A percentile compares a stretch with the other conserved stretches of the same genome.
These are phyloP conservation scores for Rutstroemia sp. DNA, from an alignment of 2,329 filamentous ascomycete genomes.

Conservation along the genomic window DNA sequence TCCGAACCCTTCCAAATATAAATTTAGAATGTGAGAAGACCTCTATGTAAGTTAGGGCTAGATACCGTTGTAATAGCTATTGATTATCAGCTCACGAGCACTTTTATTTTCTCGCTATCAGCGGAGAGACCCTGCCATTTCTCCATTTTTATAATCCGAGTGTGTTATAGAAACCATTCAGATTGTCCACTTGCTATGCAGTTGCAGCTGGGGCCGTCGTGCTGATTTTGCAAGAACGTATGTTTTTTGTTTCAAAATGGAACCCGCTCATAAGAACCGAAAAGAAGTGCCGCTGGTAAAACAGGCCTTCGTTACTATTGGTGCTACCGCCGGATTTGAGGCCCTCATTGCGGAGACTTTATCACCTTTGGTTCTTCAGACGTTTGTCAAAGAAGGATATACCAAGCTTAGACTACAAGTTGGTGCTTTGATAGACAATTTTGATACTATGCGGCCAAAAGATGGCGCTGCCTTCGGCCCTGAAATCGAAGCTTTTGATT, in stretches of 20 bases:
- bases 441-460: constrained; percentile 29
- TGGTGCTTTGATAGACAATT: constrained; percentile 58
- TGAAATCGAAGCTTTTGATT: constrained; percentile 55
- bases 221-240: too few relatives aligned
- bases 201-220: too few relatives aligned
- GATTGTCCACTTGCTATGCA: too few relatives aligned
- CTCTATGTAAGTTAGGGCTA: too few relatives aligned
- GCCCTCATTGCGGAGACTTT: constrained; percentile 62
- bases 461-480: constrained; percentile 31
- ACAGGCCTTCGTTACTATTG: constrained; percentile 78
- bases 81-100: too few relatives aligned
- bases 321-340: constrained; percentile 81
- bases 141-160: too few relatives aligned
- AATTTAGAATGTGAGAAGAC: too few relatives aligned
- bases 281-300: not conserved
- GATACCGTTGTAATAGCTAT: too few relatives aligned
- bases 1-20: not conserved
- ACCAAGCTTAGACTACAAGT: constrained; percentile 74
- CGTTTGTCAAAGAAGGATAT: constrained; percentile 53
- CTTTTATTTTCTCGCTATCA: too few relatives aligned
- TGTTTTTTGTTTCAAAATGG: too few relatives aligned
- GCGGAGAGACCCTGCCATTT: too few relatives aligned
- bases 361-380: constrained; percentile 51
- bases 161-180: too few relatives aligned
- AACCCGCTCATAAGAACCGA: not conserved